Conservation (phyloP, 2,329 filamentous ascomycete genomes). For the Aschersonia sp. region DNA sequence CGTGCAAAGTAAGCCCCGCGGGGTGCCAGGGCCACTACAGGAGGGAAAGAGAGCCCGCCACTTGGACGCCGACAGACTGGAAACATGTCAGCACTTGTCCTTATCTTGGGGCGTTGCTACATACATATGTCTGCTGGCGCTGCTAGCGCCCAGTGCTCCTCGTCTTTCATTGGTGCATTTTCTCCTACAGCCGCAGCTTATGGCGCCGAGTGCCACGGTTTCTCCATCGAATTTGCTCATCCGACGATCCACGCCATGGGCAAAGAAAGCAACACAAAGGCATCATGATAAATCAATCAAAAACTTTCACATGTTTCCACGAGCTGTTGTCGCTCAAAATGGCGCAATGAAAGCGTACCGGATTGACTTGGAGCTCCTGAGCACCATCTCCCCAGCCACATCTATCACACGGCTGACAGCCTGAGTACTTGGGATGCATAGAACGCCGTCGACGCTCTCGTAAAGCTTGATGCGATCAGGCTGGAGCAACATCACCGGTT, state of each 20-base stretch:
- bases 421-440: too few species aligned
- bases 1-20: too few species aligned
- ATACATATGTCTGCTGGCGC: not conserved
- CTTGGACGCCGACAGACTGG: not conserved
- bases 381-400: too few species aligned
- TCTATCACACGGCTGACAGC: too few species aligned
- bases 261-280: not conserved
- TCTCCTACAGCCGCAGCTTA: not conserved
- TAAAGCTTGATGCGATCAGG: too few species aligned
- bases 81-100: not conserved
- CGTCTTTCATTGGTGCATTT: not conserved
- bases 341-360: too few species aligned
- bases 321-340: too few species aligned
- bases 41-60: not conserved
- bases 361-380: too few species aligned
- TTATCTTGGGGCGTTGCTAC: not conserved
- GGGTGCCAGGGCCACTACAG: too few species aligned
- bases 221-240: not conserved
- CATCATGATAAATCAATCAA: not conserved
- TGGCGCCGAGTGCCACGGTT: not conserved
- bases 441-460: too few species aligned
- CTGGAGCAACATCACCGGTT: too few species aligned
- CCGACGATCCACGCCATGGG: not conserved
- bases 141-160: not conserved
- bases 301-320: not conserved